A percentile compares a stretch with the other conserved stretches of the same genome.
Conservation (phyloP, 371 early-diverging fungal species). For the Neoconidiobolus thromboides region DNA sequence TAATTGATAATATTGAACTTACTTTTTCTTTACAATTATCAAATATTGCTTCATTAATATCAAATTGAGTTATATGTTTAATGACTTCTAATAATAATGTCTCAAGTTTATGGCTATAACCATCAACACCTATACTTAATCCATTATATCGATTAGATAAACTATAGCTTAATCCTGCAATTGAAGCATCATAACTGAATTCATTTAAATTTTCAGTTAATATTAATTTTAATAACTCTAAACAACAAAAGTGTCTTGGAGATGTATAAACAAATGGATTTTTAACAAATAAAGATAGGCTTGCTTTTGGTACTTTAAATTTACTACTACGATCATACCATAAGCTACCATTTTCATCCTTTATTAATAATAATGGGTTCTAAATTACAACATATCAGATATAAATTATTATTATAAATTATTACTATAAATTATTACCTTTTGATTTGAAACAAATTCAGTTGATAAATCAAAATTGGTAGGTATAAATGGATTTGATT, state of each 20-base stretch:
- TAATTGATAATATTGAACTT: background rate
- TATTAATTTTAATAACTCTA: slow-evolving; percentile 48
- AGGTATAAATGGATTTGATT: slow-evolving; percentile 72
- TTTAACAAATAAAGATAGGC: slow-evolving; percentile 14
- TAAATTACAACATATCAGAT: background rate
- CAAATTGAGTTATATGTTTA: slow-evolving; percentile 36
- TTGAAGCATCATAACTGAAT: slow-evolving; percentile 69
- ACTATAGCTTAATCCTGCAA: slow-evolving; percentile 59
- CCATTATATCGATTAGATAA: slow-evolving; percentile 48
- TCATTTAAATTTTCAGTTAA: slow-evolving; percentile 66
- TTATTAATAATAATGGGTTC: background rate
- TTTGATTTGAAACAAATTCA: slow-evolving; percentile 6
- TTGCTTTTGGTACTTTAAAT: slow-evolving; percentile 4
- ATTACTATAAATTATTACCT: background rate
- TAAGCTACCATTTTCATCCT: background rate
- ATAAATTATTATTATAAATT: background rate
- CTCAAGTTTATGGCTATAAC: slow-evolving; percentile 71
- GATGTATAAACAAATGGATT: slow-evolving; percentile 10
- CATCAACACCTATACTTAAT: slow-evolving; percentile 42
- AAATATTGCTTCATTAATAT: slow-evolving; percentile 47
- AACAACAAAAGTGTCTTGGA: slow-evolving; percentile 23
- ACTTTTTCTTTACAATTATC: slow-evolving; percentile 46
- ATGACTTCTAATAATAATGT: slow-evolving; percentile 48
- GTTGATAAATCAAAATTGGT: slow-evolving; percentile 37
- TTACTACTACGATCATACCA: background rate